Conservation (phyloP, 75 land plant genomes). For the Azolla pinnata region DNA sequence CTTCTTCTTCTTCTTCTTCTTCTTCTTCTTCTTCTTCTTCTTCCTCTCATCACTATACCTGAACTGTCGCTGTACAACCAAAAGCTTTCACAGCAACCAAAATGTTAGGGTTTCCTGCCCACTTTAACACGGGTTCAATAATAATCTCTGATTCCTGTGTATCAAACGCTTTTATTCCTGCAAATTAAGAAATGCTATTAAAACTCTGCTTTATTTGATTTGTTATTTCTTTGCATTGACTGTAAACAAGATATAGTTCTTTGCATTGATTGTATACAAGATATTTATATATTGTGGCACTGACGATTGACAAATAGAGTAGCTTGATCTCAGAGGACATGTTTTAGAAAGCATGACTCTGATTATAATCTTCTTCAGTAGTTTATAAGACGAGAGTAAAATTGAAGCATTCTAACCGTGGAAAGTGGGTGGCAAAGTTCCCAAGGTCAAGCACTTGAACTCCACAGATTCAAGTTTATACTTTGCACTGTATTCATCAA, state of each 20-base stretch:
- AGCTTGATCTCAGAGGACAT: too few relatives aligned
- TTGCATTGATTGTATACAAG: too few relatives aligned
- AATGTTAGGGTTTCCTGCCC: constrained; percentile 90
- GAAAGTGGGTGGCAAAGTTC: constrained; percentile 69
- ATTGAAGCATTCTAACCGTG: constrained; percentile 40
- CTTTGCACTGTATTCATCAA: constrained; percentile 65
- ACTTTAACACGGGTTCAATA: constrained; percentile 64
- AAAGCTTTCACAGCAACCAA: constrained; percentile 64
- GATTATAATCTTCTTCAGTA: too few relatives aligned
- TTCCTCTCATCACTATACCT: constrained; percentile 28
- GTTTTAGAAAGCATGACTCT: too few relatives aligned
- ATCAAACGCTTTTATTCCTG: constrained; percentile 76
- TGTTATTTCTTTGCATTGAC: too few relatives aligned
- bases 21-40: too few relatives aligned
- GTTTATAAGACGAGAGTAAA: too few relatives aligned
- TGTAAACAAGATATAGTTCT: too few relatives aligned
- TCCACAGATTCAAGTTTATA: constrained; percentile 78
- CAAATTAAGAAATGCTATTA: neutral
- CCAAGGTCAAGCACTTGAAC: constrained; percentile 65
- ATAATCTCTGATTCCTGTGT: constrained; percentile 85
- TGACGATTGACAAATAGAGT: too few relatives aligned
- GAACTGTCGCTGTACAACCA: constrained; percentile 71
- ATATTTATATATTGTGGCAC: too few relatives aligned
- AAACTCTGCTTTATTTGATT: too few relatives aligned
- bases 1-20: too few relatives aligned